phyloP scores from a whole-genome alignment of 805 yeast genomes.

The Candida succiphila region DNA sequence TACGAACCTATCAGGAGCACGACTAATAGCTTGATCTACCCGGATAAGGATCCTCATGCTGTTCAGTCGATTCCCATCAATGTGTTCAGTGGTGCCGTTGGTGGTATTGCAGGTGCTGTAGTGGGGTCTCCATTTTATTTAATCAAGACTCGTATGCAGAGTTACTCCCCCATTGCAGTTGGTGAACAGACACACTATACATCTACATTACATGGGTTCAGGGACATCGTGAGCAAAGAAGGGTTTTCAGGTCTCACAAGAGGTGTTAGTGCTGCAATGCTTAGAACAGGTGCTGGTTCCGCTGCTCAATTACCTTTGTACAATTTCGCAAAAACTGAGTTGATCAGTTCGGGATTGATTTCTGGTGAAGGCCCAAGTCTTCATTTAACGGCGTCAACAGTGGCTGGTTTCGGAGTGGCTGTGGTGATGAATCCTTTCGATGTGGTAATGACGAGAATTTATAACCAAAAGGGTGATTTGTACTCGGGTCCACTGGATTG shows the following conservation, averaged over 20 bases:
- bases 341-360: slow-evolving; percentile 42
- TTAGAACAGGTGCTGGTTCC: slow-evolving; percentile 94
- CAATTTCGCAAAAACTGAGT: slow-evolving; percentile 58
- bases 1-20: slow-evolving; percentile 77
- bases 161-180: slow-evolving; percentile 62
- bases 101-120: slow-evolving; percentile 86
- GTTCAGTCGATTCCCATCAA: slow-evolving; percentile 49
- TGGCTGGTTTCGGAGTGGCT: slow-evolving; percentile 88
- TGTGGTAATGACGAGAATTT: slow-evolving; percentile 87
- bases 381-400: slow-evolving; percentile 65
- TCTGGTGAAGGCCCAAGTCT: slow-evolving; percentile 56
- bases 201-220: slow-evolving; percentile 58
- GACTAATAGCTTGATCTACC: slow-evolving; percentile 45
- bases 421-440: slow-evolving; percentile 98
- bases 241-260: slow-evolving; percentile 75
- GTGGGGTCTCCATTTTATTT: slow-evolving; percentile 88
- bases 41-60: slow-evolving; percentile 37
- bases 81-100: slow-evolving; percentile 67
- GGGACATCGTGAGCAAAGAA: slow-evolving; percentile 49
- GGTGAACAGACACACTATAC: slow-evolving; percentile 92
- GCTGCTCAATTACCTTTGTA: slow-evolving; percentile 91
- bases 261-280: slow-evolving; percentile 90
- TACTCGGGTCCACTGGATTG: slow-evolving; percentile 89
- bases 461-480: slow-evolving; percentile 84
- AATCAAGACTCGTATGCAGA: slow-evolving; percentile 94